phyloP scores from a whole-genome alignment of 345 rosid species.

The Lepidium africanum region DNA sequence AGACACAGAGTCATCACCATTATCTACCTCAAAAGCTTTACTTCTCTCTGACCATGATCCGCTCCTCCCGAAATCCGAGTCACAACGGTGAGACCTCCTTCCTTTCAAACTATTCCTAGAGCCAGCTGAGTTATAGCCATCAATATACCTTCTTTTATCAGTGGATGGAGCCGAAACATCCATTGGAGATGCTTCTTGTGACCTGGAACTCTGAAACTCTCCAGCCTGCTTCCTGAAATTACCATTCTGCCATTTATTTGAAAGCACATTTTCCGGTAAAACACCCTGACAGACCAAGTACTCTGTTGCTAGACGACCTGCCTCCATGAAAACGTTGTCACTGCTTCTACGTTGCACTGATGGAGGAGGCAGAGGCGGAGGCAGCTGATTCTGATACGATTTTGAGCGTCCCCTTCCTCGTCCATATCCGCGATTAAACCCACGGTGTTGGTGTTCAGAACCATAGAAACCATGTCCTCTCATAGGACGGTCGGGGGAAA shows the following conservation, averaged over 20 bases:
- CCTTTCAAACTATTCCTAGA: slow-evolving; percentile 49
- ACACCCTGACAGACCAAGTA: slow-evolving; percentile 83
- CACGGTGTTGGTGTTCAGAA: slow-evolving; percentile 51
- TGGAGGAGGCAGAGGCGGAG: slow-evolving; percentile 37
- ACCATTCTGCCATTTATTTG: slow-evolving; percentile 78
- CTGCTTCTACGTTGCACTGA: slow-evolving; percentile 40
- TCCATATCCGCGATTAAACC: slow-evolving; percentile 69
- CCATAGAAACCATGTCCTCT: slow-evolving; percentile 78
- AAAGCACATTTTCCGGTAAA: slow-evolving; percentile 46
- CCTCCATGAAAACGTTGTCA: slow-evolving; percentile 66
- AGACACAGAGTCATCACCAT: slow-evolving; percentile 44
- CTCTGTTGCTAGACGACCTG: slow-evolving; percentile 91
- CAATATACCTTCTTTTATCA: slow-evolving; percentile 54
- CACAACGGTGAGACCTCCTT: slow-evolving; percentile 48
- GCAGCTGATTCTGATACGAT: slow-evolving; percentile 36
- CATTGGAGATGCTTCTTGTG: slow-evolving; percentile 52
- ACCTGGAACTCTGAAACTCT: slow-evolving; percentile 53
- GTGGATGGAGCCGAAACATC: slow-evolving; percentile 41
- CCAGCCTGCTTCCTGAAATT: slow-evolving; percentile 49
- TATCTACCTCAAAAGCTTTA: slow-evolving; percentile 45
- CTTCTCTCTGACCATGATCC: slow-evolving; percentile 65
- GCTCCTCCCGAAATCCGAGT: slow-evolving; percentile 64
- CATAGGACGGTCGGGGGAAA: slow-evolving; percentile 55
- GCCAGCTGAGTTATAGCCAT: slow-evolving; percentile 48
- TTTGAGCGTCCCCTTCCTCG: slow-evolving; percentile 68